A percentile compares a stretch with the other conserved stretches of the same genome.
Conservation (phyloP, 2,329 filamentous ascomycete genomes). For the Trichoderma sp. region DNA sequence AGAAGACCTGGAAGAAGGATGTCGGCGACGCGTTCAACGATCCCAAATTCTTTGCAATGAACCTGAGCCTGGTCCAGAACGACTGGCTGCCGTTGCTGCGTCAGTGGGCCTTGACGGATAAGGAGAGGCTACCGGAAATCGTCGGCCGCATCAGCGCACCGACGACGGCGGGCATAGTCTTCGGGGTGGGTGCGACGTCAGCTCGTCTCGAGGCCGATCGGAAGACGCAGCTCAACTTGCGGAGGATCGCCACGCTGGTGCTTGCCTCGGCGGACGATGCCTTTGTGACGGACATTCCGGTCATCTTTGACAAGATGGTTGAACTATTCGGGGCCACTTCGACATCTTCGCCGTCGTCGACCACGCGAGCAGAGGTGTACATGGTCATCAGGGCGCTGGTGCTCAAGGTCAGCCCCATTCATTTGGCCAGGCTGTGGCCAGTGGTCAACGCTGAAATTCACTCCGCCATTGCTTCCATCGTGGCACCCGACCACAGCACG, state of each 20-base stretch:
- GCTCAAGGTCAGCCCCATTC: conserved; percentile 75
- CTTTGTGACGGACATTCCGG: conserved; percentile 74
- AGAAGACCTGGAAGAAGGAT: conserved; percentile 93
- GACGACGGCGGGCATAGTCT: conserved; percentile 93
- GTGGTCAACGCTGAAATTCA: conserved; percentile 85
- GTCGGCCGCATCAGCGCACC: conserved; percentile 78
- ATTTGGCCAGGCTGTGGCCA: conserved; percentile 86
- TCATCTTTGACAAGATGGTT: conserved; percentile 78
- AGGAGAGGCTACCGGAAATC: conserved; percentile 82
- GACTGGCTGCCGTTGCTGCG: conserved; percentile 83
- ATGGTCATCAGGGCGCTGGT: conserved; percentile 82
- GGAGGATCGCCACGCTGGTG: conserved; percentile 77
- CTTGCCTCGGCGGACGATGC: conserved; percentile 76
- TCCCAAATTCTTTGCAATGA: conserved; percentile 76
- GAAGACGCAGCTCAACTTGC: conserved; percentile 86
- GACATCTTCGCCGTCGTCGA: conserved; percentile 88
- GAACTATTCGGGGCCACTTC: conserved; percentile 83
- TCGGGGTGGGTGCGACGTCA: conserved; percentile 94
- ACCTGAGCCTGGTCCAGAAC: conserved; percentile 64
- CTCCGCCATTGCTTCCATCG: conserved; percentile 73
- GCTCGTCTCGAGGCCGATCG: conserved; percentile 93
- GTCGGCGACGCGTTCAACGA: conserved; percentile 92
- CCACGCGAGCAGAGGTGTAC: conserved; percentile 85
- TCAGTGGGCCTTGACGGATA: conserved; percentile 84
- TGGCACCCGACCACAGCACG: conserved; percentile 64